Evolutionary conservation across 306 rosid genomes (phyloP).

Genomic region (Betula pendula): DNA sequence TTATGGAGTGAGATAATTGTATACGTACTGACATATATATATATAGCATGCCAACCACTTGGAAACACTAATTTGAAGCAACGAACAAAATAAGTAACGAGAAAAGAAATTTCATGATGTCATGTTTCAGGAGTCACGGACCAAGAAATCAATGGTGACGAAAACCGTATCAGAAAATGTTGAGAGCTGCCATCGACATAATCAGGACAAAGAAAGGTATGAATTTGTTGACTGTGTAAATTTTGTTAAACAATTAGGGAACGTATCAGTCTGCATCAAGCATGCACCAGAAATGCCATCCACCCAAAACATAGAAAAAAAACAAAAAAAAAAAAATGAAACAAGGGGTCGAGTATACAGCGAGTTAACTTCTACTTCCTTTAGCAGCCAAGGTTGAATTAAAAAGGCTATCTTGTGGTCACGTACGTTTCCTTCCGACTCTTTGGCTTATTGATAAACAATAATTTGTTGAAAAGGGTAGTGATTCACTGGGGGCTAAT

Average conservation of each 20-base stretch:
- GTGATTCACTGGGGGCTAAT: conserved; percentile 16
- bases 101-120: neutral
- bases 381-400: neutral
- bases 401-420: neutral
- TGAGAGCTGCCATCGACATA: neutral
- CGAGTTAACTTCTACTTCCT: neutral
- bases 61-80: neutral
- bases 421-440: neutral
- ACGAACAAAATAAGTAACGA: neutral
- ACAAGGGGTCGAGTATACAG: too few relatives aligned
- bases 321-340: too few relatives aligned
- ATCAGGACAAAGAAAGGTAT: neutral
- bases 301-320: neutral
- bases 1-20: neutral
- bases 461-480: neutral
- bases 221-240: neutral
- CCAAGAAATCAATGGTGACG: conserved; percentile 11
- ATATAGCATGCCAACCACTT: neutral
- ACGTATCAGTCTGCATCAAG: conserved; percentile 14
- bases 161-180: neutral
- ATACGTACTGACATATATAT: neutral
- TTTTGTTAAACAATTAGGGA: neutral
- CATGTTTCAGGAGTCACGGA: neutral
- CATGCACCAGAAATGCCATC: neutral
- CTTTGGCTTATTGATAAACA: too few relatives aligned